These are phyloP conservation scores for Xylariaceae sp. DNA, from an alignment of 2,329 filamentous ascomycete genomes.

Conservation along the genomic window DNA sequence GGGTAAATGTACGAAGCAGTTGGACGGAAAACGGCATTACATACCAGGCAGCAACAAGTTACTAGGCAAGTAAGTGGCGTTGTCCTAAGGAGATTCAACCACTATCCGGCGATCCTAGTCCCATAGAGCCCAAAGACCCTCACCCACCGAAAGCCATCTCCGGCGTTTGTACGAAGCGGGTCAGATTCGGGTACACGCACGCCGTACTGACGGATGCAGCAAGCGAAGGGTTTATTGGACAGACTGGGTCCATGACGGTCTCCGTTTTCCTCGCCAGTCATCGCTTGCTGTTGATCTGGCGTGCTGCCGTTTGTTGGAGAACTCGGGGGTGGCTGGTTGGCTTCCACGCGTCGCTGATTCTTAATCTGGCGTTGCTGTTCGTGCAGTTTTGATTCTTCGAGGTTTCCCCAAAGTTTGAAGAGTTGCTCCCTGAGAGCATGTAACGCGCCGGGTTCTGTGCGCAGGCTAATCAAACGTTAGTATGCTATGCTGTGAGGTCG, in stretches of 20 bases:
- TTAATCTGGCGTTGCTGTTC: conserved; percentile 28
- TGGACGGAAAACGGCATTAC: too few relatives aligned
- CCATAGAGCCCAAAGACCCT: conserved; percentile 60
- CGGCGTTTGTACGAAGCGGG: conserved; percentile 40
- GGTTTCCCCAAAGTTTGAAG: conserved; percentile 77
- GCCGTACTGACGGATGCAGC: conserved; percentile 68
- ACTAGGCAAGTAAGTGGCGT: too few relatives aligned
- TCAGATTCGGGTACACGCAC: conserved; percentile 42
- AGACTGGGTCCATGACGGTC: conserved; percentile 21
- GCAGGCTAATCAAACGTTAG: conserved; percentile 44
- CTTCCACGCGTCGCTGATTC: conserved; percentile 24
- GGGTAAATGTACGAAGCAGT: too few relatives aligned
- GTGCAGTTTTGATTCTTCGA: conserved; percentile 62
- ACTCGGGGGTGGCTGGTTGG: conserved; percentile 35
- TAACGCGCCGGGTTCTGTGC: conserved; percentile 45
- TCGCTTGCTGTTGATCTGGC: conserved; percentile 1
- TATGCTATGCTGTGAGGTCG: neutral
- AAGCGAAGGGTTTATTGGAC: conserved; percentile 58
- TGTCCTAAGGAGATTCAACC: too few relatives aligned
- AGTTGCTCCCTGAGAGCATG: conserved; percentile 60
- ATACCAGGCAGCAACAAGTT: too few relatives aligned
- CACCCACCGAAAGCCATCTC: conserved; percentile 50
- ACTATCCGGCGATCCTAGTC: conserved; percentile 46
- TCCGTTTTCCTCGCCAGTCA: neutral
- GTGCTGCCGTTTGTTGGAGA: conserved; percentile 30